Evolutionary conservation across 2,329 filamentous ascomycete species (phyloP), one percentile per base, ranked within the genome.

Genomic region (Aspergillus clavatus): DNA sequence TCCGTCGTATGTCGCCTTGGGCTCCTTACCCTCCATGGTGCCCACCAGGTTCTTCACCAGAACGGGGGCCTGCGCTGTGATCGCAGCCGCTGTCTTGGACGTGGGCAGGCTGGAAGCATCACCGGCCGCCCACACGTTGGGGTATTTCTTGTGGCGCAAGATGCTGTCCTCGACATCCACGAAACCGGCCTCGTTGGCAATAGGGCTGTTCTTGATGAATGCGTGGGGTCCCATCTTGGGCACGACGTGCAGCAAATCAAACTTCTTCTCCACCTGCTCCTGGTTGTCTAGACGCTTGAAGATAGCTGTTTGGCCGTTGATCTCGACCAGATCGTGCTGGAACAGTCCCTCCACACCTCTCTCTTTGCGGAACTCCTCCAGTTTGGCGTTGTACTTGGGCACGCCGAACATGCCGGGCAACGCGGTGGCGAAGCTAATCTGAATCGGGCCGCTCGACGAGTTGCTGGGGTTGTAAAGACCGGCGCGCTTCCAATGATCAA

Each of bases 101-200:
- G 77, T 82, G 1, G 79, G 78, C 40, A 82, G 60, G 38, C 72
- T 79, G n/a, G 78, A 78, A 0, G 79, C 79, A 48, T 82, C 79
- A 11, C 79, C 79, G 0, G 71, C 69, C 4, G 78, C 79, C 79
- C 79, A 82, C 42, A 82, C 73, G 41, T 82, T 82, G 52, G 64
- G 47, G 56, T 68, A 81, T 54, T 72, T 78, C 48, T 69, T 75
- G 63, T 81, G 77, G 11, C 68, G 76, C 10, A 73, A 71, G 7
- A 75, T 81, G 43, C 56, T 63, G 27, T 77, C 69, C 54, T 81
- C 71, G 0, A 82, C 79, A 29, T 80, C 77, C n/a, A 82, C 78
- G 46, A 72, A 80, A 2, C 79, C 79, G 12, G 72, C 75, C 38
- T 70, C 73, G 57, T 82, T 75, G 4, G 76, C 80, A 2, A 82